Conservation (phyloP, 2,329 filamentous ascomycete genomes). For the Talaromyces sp. region DNA sequence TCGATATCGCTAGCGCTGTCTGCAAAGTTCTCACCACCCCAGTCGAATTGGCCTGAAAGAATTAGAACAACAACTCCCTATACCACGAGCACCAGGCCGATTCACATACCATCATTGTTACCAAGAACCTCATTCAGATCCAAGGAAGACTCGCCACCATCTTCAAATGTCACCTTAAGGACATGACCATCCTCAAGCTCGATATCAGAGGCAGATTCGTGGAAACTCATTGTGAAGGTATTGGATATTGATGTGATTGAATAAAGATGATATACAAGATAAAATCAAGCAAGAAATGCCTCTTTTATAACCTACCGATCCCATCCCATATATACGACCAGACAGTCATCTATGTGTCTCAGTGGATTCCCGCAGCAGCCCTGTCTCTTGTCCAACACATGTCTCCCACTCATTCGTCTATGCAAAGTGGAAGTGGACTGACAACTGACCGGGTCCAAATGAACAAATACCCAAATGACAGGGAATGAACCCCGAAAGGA, state of each 20-base stretch:
- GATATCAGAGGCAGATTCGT: conserved; percentile 51
- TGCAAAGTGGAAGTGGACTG: neutral
- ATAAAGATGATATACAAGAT: neutral
- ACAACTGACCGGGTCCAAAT: too few relatives aligned
- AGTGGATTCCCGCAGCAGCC: conserved; percentile 8
- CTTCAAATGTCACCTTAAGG: conserved; percentile 52
- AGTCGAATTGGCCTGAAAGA: conserved; percentile 46
- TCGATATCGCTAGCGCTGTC: conserved; percentile 50
- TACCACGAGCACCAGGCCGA: too few relatives aligned
- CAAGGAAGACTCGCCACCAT: conserved; percentile 49
- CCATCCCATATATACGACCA: neutral
- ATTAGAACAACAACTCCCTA: neutral
- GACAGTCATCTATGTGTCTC: too few relatives aligned
- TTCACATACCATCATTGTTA: conserved; percentile 52
- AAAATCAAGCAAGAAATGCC: neutral
- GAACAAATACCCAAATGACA: neutral
- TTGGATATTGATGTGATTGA: too few relatives aligned
- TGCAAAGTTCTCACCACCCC: conserved; percentile 52
- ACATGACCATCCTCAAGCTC: conserved; percentile 55
- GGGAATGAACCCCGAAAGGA: neutral
- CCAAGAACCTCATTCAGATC: conserved; percentile 56
- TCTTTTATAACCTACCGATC: conserved; percentile 12
- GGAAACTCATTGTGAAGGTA: conserved; percentile 59
- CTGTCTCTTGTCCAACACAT: conserved; percentile 21
- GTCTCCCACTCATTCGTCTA: conserved; percentile 21